phyloP scores from a whole-genome alignment of 1,284 basidiomycete species.

The Cryptococcus hybrid region DNA sequence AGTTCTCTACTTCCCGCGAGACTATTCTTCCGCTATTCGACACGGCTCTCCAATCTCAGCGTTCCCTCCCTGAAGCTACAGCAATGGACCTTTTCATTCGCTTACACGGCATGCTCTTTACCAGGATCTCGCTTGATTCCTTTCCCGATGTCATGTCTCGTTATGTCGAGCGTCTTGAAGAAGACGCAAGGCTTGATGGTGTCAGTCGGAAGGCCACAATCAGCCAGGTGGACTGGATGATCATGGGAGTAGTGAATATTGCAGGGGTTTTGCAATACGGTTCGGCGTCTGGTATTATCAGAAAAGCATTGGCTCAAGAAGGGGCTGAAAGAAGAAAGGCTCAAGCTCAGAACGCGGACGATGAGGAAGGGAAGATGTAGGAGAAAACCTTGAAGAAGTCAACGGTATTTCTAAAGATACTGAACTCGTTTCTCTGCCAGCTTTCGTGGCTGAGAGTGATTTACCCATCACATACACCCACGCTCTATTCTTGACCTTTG shows the following conservation, averaged over 20 bases:
- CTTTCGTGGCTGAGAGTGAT: slow-evolving; percentile 10
- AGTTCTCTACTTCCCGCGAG: slow-evolving; percentile 81
- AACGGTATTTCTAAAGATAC: not conserved
- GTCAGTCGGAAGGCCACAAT: slow-evolving; percentile 49
- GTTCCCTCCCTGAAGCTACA: slow-evolving; percentile 71
- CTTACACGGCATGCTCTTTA: slow-evolving; percentile 94
- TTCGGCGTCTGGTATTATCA: slow-evolving; percentile 66
- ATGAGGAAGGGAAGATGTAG: slow-evolving; percentile 17
- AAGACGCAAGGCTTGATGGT: slow-evolving; percentile 61
- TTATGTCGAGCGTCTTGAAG: slow-evolving; percentile 74
- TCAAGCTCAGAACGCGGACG: slow-evolving; percentile 50
- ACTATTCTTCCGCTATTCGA: slow-evolving; percentile 84
- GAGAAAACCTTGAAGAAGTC: slow-evolving; percentile 7
- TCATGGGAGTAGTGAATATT: slow-evolving; percentile 88
- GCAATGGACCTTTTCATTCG: slow-evolving; percentile 83
- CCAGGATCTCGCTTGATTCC: slow-evolving; percentile 88
- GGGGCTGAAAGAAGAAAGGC: slow-evolving; percentile 36
- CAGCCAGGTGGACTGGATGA: slow-evolving; percentile 88
- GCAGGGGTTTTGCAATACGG: slow-evolving; percentile 85
- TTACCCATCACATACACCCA: slow-evolving; percentile 65
- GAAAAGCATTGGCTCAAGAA: slow-evolving; percentile 54
- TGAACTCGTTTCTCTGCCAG: not conserved
- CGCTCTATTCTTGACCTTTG: slow-evolving; percentile 75
- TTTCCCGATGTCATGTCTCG: slow-evolving; percentile 77
- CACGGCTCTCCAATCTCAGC: slow-evolving; percentile 62